Evolutionary conservation across 352 stramenopile species (phyloP), one percentile per base, ranked within the genome.

Genomic region (Globisporangium ultimum): DNA sequence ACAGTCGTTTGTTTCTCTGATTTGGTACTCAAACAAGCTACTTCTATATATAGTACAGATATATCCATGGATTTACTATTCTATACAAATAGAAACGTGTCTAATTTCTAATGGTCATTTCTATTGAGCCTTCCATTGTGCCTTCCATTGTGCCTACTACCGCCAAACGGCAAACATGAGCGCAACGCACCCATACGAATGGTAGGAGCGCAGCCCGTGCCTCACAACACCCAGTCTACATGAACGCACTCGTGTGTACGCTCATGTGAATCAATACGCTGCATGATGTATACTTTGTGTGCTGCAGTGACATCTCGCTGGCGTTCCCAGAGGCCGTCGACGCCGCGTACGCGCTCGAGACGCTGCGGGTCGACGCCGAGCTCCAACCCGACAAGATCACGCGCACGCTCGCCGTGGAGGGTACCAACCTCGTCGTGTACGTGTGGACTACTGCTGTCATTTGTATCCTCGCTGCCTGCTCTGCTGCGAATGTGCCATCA

Each of bases 321-420:
- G 73, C 61, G 52, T 94, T 92, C 60, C 79, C 80, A 9, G 77
- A 83, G 32, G 64, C 74, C 3, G 68, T 83, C 32, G 84, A 91
- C 57, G 84, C 84, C 9, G 56, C 82, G 64, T 76, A 89, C 58
- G 86, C 82, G 41, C 74, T 88, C 57, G 72, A 88, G 62, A 93
- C 81, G 56, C 77, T 95, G n/a, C 72, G 88, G 63, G 86, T 95
- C n/a, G 86, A 95, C 68, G 76, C 78, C 32, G 86, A 95, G 72
- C 82, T 95, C 50, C 85, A 93, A 55, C 86, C 86, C 0, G 82
- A 91, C 22, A 95, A 95, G 61, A 93, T 95, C 65, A 75, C 86
- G 65, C 84, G 82, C 53, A 76, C 72, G 46, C 70, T 95, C 22
- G 72, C 67, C 15, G 71, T 91, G 12, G 64, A 92, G 22, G 86